Base-by-base conservation (phyloP, 2,329 filamentous ascomycete species). In the Arthrinium puccinioides region DNA sequence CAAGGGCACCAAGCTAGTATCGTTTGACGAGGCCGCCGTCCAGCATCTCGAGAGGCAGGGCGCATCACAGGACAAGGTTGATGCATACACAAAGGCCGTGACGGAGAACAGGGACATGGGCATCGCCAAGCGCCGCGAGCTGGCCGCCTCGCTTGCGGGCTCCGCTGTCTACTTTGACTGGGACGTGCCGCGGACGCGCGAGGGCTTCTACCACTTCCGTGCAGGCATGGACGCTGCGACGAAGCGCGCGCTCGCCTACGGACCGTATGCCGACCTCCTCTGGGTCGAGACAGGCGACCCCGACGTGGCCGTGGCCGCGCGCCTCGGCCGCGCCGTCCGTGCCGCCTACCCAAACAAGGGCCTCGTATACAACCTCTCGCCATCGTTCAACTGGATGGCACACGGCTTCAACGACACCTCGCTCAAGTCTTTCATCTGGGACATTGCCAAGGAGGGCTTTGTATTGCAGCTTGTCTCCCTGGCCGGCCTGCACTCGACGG, bases 381-480 rank as follows among this genome's bases (percentile, higher is more conserved):
- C 92, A 1, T 94, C 87, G 8, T 98, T 98, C 74, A 97, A 98
- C 71, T 98, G 92, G 92, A 92, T 94, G 79, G 80, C 80, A 9
- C 89, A 97, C 57, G 92, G 90, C 21, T 98, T 97, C 64, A 82
- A 76, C 4, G 79, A 88, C 45, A 80, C 79, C 43, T 82, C 83
- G 6, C 73, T 98, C 38, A 87, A 84, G 65, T 87, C 78, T 6
- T 98, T 98, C 61, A 85, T 98, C 51, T 97, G 90, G 90, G 90
- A 97, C 59, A 79, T 98, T 47, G 92, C 89, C 8, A 79, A 82
- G 57, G 84, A 96, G 52, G 90, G 90, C 42, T 90, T 81, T 56
- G 78, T 79, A 9, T 62, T 83, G 50, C 79, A 84, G 64, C 69
- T 84, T 20, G 74, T 84, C 42, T 81, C 76, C 13, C 66, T 84